These are phyloP conservation scores for Paramecium biaurelia DNA, from an alignment of 73 alveolate species.

Conservation along the genomic window DNA sequence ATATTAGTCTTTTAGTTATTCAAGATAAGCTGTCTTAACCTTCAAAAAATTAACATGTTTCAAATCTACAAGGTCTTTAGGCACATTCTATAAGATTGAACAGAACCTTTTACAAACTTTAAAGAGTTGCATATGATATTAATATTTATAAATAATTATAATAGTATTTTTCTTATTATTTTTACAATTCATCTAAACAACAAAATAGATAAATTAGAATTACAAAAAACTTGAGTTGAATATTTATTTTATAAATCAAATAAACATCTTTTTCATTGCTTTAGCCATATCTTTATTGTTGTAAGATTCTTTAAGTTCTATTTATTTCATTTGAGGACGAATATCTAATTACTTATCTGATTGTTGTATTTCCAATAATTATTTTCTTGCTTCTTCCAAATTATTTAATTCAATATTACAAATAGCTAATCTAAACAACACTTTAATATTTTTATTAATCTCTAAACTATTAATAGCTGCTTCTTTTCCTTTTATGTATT, in stretches of 20 bases:
- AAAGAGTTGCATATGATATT: neutral
- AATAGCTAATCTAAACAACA: neutral
- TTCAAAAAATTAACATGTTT: neutral
- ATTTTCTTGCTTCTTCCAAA: neutral
- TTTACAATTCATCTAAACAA: neutral
- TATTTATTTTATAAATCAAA: neutral
- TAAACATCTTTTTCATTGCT: neutral
- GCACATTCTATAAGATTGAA: neutral
- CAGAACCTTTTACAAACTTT: neutral
- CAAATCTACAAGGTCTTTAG: slow-evolving; percentile 8
- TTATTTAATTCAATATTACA: neutral
- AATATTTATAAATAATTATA: neutral
- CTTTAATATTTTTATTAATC: neutral
- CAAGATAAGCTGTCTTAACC: slow-evolving; percentile 16
- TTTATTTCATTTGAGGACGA: neutral
- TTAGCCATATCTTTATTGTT: neutral
- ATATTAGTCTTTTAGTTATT: neutral
- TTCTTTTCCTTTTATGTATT: neutral
- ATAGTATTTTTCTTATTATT: neutral
- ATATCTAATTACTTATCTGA: neutral
- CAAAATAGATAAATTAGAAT: no score
- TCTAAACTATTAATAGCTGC: neutral
- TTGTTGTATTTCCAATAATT: neutral
- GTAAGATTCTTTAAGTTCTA: neutral
- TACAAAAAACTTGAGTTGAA: no score